These are phyloP conservation scores for Pseudisothecium myosuroides DNA, from an alignment of 225 moss, liverwort and hornwort genomes.

Conservation along the genomic window DNA sequence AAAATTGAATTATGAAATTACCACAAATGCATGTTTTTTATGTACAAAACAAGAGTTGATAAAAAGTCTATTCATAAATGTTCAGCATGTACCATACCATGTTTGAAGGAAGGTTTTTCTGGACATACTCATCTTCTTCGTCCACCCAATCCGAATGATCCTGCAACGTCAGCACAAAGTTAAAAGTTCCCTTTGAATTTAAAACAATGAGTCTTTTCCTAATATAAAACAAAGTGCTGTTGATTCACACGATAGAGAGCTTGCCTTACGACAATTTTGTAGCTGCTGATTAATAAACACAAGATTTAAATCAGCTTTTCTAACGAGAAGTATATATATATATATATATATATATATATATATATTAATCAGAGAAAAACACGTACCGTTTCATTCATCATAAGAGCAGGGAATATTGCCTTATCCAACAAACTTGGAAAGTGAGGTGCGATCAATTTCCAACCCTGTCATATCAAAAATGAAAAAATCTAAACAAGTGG, in stretches of 20 bases:
- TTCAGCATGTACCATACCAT: constrained; percentile 9
- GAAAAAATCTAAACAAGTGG: background rate
- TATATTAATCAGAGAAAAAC: background rate
- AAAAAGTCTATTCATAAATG: background rate
- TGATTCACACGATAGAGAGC: background rate
- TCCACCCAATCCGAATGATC: constrained; percentile 49
- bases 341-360: background rate
- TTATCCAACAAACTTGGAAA: constrained; percentile 39
- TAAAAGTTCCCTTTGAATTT: background rate
- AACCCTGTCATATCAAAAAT: background rate
- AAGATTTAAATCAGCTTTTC: background rate
- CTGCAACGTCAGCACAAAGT: constrained; percentile 5
- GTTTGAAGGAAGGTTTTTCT: constrained; percentile 39
- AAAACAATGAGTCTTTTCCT: background rate
- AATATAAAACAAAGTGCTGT: background rate
- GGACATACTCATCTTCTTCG: constrained; percentile 45
- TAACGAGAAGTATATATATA: background rate
- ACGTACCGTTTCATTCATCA: constrained; percentile 49
- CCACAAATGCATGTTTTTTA: background rate
- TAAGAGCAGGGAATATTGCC: constrained; percentile 52
- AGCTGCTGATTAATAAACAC: background rate
- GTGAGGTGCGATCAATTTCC: constrained; percentile 39
- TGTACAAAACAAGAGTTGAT: background rate
- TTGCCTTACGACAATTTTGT: background rate
- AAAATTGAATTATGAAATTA: background rate